Evolutionary conservation across 2,329 filamentous ascomycete genomes (phyloP).

Genomic region (Albophoma yamanashiensis): DNA sequence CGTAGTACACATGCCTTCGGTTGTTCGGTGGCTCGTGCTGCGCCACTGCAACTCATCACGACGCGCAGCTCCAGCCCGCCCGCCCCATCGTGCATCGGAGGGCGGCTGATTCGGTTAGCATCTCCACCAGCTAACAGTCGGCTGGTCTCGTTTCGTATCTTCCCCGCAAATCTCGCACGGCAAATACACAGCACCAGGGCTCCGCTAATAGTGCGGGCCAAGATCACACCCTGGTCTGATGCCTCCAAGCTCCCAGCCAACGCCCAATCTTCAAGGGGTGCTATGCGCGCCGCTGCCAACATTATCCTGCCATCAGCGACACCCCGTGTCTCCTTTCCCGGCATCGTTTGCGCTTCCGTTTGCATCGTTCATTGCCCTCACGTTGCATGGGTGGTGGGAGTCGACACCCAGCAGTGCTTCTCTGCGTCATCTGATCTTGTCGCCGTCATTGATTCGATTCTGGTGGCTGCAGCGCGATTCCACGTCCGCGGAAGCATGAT

Average conservation of each 20-base stretch:
- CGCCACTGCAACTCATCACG: background rate
- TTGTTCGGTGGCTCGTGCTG: background rate
- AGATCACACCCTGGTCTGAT: background rate
- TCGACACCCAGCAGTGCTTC: background rate
- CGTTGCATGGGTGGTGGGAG: background rate
- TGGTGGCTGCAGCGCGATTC: background rate
- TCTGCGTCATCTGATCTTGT: background rate
- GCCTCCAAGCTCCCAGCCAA: background rate
- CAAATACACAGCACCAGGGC: background rate
- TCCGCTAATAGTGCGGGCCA: background rate
- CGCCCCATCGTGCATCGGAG: background rate
- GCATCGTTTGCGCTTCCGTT: background rate
- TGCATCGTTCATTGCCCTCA: background rate
- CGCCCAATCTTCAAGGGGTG: background rate
- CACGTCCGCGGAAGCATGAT: conserved; percentile 1
- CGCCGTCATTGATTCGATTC: background rate
- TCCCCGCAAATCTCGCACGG: background rate
- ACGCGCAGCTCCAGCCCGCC: background rate
- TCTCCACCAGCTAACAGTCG: background rate
- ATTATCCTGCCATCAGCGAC: background rate
- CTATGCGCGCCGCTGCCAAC: background rate
- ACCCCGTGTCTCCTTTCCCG: background rate
- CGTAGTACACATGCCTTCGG: too few relatives aligned
- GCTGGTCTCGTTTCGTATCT: background rate
- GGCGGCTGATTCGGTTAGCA: background rate